Conservation (phyloP, 73 alveolate genomes). For the Paramecium caudatum region DNA sequence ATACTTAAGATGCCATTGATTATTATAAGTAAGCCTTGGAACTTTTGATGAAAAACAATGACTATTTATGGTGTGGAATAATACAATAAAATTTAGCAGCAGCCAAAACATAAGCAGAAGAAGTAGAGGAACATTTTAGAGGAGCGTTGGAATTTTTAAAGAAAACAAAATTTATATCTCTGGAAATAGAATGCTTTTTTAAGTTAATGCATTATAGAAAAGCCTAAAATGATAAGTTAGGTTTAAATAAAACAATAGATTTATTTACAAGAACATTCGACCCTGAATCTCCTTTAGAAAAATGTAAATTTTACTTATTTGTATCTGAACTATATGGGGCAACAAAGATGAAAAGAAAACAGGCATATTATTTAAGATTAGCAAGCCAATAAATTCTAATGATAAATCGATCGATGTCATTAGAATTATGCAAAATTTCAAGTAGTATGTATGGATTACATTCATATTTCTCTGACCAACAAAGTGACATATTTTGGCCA, state of each 20-base stretch:
- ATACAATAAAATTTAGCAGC: background rate
- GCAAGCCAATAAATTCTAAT: background rate
- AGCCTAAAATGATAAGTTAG: slow-evolving; percentile 39
- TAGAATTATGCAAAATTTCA: slow-evolving; percentile 15
- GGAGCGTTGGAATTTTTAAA: background rate
- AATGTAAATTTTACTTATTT: slow-evolving; percentile 58
- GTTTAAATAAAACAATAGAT: slow-evolving; percentile 34
- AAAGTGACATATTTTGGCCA: slow-evolving; percentile 40
- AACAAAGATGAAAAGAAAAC: slow-evolving; percentile 36
- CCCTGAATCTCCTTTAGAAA: slow-evolving; percentile 62
- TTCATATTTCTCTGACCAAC: slow-evolving; percentile 11
- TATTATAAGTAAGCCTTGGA: slow-evolving; percentile 47
- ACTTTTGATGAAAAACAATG: slow-evolving; percentile 35
- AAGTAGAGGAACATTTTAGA: slow-evolving; percentile 59
- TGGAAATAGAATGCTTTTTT: slow-evolving; percentile 66
- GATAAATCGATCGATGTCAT: slow-evolving; percentile 22
- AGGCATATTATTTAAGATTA: slow-evolving; percentile 22
- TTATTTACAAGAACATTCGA: slow-evolving; percentile 40
- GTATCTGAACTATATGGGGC: slow-evolving; percentile 35
- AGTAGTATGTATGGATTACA: slow-evolving; percentile 23
- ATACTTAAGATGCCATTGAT: slow-evolving; percentile 2
- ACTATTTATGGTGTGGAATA: slow-evolving; percentile 43
- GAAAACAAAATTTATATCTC: slow-evolving; percentile 28
- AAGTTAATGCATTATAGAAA: slow-evolving; percentile 55
- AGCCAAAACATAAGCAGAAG: background rate